phyloP scores from a whole-genome alignment of 2,329 filamentous ascomycete genomes.

The Colletotrichum phormii region DNA sequence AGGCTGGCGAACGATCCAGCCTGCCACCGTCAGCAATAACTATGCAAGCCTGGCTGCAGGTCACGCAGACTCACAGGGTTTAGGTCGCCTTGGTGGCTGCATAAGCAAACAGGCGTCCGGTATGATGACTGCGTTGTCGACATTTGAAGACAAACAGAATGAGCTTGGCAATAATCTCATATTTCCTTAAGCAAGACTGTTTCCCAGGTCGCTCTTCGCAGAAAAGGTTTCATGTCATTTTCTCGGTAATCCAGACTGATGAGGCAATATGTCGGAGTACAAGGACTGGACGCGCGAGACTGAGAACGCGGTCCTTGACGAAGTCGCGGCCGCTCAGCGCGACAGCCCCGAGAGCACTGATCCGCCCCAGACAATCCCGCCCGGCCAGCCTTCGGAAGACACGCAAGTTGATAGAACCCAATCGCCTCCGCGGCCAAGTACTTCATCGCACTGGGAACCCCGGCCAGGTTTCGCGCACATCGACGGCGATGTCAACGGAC shows the following conservation, averaged over 20 bases:
- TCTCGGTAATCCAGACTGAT: neutral
- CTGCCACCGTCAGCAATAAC: constrained; percentile 13
- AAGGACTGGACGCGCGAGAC: constrained; percentile 27
- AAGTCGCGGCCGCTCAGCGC: constrained; percentile 10
- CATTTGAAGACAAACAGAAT: neutral
- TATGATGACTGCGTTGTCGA: constrained; percentile 12
- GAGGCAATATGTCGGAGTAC: neutral
- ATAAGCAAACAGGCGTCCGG: constrained; percentile 9
- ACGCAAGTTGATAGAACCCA: neutral
- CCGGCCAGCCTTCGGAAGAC: constrained; percentile 7
- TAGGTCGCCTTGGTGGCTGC: constrained; percentile 2
- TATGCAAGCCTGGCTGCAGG: constrained; percentile 5
- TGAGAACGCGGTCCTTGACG: constrained; percentile 12
- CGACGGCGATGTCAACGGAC: constrained; percentile 55
- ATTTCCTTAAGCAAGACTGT: neutral
- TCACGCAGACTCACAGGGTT: constrained; percentile 6
- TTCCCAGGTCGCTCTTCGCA: neutral
- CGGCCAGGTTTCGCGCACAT: constrained; percentile 55
- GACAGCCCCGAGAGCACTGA: neutral
- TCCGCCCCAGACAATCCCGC: neutral
- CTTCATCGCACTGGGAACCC: constrained; percentile 41
- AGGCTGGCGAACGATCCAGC: neutral
- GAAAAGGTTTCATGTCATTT: neutral
- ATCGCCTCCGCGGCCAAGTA: neutral
- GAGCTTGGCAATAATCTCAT: neutral